Evolutionary conservation across 108 stramenopile species (phyloP).

Genomic region (Nannochloropsis oceanica): DNA sequence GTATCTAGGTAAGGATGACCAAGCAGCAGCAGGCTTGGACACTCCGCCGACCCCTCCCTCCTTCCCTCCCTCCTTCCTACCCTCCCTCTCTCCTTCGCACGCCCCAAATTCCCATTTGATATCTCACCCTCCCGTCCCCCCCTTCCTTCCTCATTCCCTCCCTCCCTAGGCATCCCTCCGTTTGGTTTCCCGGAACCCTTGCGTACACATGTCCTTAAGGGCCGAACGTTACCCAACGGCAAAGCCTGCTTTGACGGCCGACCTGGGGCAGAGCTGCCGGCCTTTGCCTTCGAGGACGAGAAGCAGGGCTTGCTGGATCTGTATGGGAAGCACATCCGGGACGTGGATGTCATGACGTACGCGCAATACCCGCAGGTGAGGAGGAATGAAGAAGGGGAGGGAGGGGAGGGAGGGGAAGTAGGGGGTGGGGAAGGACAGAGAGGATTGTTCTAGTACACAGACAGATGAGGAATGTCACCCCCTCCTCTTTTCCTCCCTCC

Average conservation of each 20-base stretch:
- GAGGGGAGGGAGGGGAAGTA: too few species aligned
- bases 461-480: neutral
- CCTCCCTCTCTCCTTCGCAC: too few species aligned
- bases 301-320: conserved; percentile 39
- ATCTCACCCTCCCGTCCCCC: too few species aligned
- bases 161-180: conserved; percentile 46
- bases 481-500: neutral
- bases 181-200: conserved; percentile 93
- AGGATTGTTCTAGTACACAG: neutral
- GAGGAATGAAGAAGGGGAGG: neutral
- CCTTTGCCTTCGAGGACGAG: conserved; percentile 58
- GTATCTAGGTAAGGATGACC: conserved; percentile 41
- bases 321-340: conserved; percentile 57
- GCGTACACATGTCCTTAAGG: conserved; percentile 58
- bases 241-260: conserved; percentile 69
- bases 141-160: too few species aligned
- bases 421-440: too few species aligned
- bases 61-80: too few species aligned
- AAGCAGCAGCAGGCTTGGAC: too few species aligned
- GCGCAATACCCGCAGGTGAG: conserved; percentile 62
- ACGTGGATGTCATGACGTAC: conserved; percentile 69
- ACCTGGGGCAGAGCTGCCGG: conserved; percentile 74
- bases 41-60: too few species aligned
- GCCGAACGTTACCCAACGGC: conserved; percentile 60
- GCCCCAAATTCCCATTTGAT: too few species aligned